Conservation (phyloP, 352 stramenopile genomes). For the Pythium brassicae region DNA sequence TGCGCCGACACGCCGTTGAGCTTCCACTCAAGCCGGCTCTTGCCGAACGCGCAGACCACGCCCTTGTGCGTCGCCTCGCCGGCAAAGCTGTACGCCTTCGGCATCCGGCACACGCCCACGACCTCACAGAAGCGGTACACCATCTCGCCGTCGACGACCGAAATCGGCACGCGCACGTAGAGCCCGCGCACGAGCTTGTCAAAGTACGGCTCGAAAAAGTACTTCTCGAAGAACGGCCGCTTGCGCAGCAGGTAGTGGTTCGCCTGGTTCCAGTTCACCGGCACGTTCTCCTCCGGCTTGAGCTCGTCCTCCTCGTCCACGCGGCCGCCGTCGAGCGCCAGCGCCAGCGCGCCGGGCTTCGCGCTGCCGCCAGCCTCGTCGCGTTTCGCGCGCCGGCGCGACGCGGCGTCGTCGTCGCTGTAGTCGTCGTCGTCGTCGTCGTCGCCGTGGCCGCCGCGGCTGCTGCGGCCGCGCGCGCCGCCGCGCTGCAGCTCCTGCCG, state of each 20-base stretch:
- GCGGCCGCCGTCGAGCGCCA: slow-evolving; percentile 27
- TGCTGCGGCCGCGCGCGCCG: slow-evolving; percentile 16
- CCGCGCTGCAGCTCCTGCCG: slow-evolving; percentile 66
- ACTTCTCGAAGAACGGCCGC: slow-evolving; percentile 76
- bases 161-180: slow-evolving; percentile 71
- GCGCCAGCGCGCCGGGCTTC: slow-evolving; percentile 12
- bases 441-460: slow-evolving; percentile 38
- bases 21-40: slow-evolving; percentile 73
- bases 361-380: too few relatives aligned
- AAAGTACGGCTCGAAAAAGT: slow-evolving; percentile 86
- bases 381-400: slow-evolving; percentile 4
- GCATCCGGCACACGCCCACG: slow-evolving; percentile 52
- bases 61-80: slow-evolving; percentile 68
- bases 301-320: slow-evolving; percentile 39
- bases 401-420: slow-evolving; percentile 11
- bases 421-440: slow-evolving; percentile 37
- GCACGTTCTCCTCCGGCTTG: slow-evolving; percentile 62
- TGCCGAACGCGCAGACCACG: slow-evolving; percentile 75
- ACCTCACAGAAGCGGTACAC: slow-evolving; percentile 85
- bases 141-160: slow-evolving; percentile 67
- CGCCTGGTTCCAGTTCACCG: slow-evolving; percentile 68
- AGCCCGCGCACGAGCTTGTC: slow-evolving; percentile 70
- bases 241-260: slow-evolving; percentile 78
- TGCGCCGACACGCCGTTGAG: slow-evolving; percentile 67
- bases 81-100: slow-evolving; percentile 62